Base-by-base conservation (phyloP, 306 rosid species). In the Canavalia ensiformis region DNA sequence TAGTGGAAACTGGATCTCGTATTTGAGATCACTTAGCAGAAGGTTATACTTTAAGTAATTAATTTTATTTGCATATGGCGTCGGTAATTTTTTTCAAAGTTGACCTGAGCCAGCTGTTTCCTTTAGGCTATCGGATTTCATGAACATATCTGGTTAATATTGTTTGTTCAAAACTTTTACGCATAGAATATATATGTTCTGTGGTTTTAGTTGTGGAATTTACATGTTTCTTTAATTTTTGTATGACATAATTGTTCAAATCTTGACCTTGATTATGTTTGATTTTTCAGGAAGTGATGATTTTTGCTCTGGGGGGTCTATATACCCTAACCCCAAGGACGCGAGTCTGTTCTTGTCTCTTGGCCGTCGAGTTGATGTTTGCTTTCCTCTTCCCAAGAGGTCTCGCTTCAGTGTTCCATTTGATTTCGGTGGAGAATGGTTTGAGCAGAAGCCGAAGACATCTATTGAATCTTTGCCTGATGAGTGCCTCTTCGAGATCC, bases 401-500 rank as follows among this genome's bases (percentile, higher is more conserved):
- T 90, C 97, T 73, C 97, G 97, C 57, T 1, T 86, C 83, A 62
- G 84, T 25, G 82, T 87, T 76, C 89, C 98, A 0, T 82, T 93
- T 81, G 84, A 89, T 56, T 73, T 89, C 88, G 41, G 68, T 37
- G 89, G 87, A 86, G 90, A 78, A 51, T 79, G 70, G 82, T 51
- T 91, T 75, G 87, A 84, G 83, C 80, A 72, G 89, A 91, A 93
- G 90, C 87, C 47, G 82, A 77, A 88, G 76, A 85, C 87, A 68
- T 90, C 97, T 13, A 88, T 96, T 8, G 97, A 92, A 74, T 76
- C 88, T 80, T 81, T 96, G 68, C 99, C 98, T 0, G 98, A 96
- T 74, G 99, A 94, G 35, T 96, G 99, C 83, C 91, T 96, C 59
- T 90, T 96, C 56, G 99, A 96, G 89, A 91, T 96, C 86, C 90